Evolutionary conservation across 305 asterid species (phyloP).

Genomic region (Stenogyne calaminthoides): DNA sequence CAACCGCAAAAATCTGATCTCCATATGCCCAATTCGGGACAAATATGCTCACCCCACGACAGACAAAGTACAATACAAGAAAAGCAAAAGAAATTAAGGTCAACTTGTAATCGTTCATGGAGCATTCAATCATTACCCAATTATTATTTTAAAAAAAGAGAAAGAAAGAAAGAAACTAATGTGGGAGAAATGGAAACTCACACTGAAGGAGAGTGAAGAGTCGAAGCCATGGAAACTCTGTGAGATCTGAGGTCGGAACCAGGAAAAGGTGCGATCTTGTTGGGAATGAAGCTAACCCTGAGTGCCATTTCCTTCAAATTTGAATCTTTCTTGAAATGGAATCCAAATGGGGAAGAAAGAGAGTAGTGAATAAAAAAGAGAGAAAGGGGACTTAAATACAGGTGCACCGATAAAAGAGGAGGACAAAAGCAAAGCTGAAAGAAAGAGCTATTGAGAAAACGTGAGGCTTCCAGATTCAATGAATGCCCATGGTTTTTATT

Average conservation of each 20-base stretch:
- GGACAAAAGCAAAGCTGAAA: no score
- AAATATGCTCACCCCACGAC: no score
- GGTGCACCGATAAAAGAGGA: not conserved
- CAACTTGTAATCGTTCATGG: no score
- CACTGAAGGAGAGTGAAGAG: constrained; percentile 58
- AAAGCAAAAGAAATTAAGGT: no score
- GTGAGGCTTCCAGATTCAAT: constrained; percentile 16
- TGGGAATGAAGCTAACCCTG: constrained; percentile 41
- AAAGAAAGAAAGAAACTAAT: not conserved
- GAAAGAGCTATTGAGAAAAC: not conserved
- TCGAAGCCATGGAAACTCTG: constrained; percentile 64
- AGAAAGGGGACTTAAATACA: constrained; percentile 25
- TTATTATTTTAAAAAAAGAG: no score
- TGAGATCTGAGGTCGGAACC: constrained; percentile 52
- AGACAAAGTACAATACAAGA: no score
- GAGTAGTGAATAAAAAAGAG: not conserved
- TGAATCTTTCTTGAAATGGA: not conserved
- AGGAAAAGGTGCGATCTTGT: constrained; percentile 46
- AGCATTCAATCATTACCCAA: not conserved
- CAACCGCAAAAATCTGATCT: constrained; percentile 17
- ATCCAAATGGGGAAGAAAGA: not conserved
- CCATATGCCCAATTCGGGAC: constrained; percentile 15
- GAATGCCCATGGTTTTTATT: constrained; percentile 34
- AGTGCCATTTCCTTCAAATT: constrained; percentile 45
- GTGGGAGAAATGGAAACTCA: constrained; percentile 28